Evolutionary conservation across 306 rosid species (phyloP).

Genomic region (Citrullus amarus): DNA sequence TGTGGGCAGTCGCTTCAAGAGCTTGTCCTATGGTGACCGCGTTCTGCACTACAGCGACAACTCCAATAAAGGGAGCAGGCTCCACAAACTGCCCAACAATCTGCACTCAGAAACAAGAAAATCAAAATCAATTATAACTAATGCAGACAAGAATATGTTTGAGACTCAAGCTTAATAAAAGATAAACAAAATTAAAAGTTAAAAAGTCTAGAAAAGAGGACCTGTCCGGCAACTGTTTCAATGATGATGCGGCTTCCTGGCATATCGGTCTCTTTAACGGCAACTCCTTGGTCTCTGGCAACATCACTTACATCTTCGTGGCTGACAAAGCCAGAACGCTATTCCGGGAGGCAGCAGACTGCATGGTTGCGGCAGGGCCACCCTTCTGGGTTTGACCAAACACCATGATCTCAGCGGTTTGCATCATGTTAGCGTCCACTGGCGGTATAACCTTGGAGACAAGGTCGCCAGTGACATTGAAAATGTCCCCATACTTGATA

Average conservation of each 20-base stretch:
- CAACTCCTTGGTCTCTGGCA: constrained; percentile 42
- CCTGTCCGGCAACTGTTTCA: constrained; percentile 72
- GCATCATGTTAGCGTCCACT: constrained; percentile 75
- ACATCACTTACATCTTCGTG: constrained; percentile 33
- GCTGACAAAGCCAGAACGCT: constrained; percentile 36
- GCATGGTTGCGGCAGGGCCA: constrained; percentile 54
- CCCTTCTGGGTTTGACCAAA: constrained; percentile 53
- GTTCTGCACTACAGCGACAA: not conserved
- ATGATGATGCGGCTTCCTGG: constrained; percentile 52
- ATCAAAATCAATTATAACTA: not conserved
- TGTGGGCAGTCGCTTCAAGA: constrained; percentile 50
- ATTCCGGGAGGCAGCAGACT: constrained; percentile 45
- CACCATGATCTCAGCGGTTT: constrained; percentile 45
- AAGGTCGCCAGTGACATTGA: constrained; percentile 41
- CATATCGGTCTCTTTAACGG: constrained; percentile 27
- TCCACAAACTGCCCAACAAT: constrained; percentile 41
- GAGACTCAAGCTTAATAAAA: not conserved
- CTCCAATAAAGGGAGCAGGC: constrained; percentile 22
- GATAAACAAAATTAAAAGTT: not conserved
- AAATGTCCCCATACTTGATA: constrained; percentile 58
- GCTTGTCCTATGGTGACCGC: constrained; percentile 66
- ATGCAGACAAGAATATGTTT: not conserved
- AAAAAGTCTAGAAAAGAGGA: not conserved
- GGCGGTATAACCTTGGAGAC: constrained; percentile 47
- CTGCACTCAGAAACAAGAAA: constrained; percentile 13